A percentile compares a stretch with the other conserved stretches of the same genome.
Evolutionary conservation across 1,139 yeast genomes (phyloP).

Genomic region (Candida neerlandica): DNA sequence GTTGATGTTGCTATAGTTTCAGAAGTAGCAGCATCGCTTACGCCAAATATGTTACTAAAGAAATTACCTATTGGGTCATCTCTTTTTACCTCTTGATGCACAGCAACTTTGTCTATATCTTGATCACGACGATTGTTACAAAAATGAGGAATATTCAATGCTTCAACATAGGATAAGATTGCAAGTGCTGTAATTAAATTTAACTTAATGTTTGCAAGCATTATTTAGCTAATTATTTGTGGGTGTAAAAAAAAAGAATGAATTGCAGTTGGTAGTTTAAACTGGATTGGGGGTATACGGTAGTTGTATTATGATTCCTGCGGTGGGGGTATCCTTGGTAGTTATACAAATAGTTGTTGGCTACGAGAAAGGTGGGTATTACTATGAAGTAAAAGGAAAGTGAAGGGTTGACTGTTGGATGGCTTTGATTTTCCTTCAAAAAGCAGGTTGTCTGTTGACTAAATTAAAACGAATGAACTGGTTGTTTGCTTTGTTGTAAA

Average conservation of each 20-base stretch:
- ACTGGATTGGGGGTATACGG: neutral
- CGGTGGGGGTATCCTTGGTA: neutral
- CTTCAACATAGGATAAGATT: constrained; percentile 12
- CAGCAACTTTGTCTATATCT: neutral
- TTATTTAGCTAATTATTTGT: neutral
- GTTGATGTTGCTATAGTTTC: no score
- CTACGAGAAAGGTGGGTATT: no score
- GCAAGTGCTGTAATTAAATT: constrained; percentile 14
- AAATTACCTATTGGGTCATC: constrained; percentile 1
- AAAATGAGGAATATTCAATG: constrained; percentile 5
- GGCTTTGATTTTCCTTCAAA: no score
- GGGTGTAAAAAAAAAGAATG: constrained; percentile 9
- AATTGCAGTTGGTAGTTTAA: constrained; percentile 14
- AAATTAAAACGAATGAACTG: no score
- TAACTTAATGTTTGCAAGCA: constrained; percentile 14
- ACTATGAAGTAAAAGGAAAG: no score
- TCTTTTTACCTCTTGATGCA: constrained; percentile 1
- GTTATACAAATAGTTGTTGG: neutral
- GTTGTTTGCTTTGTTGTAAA: no score
- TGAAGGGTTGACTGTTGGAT: no score
- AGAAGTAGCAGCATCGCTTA: neutral
- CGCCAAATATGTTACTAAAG: neutral
- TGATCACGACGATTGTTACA: neutral
- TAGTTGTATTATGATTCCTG: neutral
- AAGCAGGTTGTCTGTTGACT: no score